Evolutionary conservation across 768 basidiomycete genomes (phyloP).

Genomic region (Lactarius sanguifluus): DNA sequence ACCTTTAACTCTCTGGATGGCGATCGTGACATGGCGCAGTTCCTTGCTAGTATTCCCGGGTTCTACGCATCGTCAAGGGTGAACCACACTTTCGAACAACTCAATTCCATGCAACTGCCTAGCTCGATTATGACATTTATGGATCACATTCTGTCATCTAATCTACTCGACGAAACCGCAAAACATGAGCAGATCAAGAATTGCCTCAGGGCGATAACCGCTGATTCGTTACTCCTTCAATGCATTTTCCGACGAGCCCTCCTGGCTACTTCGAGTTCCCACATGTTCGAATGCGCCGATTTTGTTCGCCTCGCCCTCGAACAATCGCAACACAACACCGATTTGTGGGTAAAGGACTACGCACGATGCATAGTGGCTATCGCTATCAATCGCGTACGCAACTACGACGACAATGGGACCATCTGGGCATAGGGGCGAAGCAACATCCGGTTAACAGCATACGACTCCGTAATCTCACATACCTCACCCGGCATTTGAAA

Average conservation of each 20-base stretch:
- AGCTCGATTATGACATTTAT: too few species aligned
- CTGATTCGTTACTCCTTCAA: not conserved
- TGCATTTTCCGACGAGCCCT: conserved; percentile 13
- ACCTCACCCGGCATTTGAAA: not conserved
- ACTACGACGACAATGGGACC: not conserved
- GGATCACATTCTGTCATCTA: too few species aligned
- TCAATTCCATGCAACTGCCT: conserved; percentile 1
- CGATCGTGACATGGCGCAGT: conserved; percentile 10
- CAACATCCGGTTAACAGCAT: conserved; percentile 2
- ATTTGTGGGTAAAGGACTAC: not conserved
- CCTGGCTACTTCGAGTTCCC: not conserved
- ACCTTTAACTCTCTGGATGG: not conserved
- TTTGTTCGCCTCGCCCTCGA: conserved; percentile 10
- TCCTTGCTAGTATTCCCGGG: conserved; percentile 5
- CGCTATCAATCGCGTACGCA: conserved; percentile 7
- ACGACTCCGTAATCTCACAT: conserved; percentile 4
- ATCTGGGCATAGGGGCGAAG: not conserved
- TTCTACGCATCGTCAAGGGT: conserved; percentile 13
- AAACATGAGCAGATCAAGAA: conserved; percentile 4
- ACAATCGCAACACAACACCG: not conserved
- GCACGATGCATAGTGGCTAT: conserved; percentile 17
- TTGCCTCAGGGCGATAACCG: not conserved
- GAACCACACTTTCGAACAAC: not conserved
- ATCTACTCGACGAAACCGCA: not conserved
- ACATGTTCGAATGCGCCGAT: conserved; percentile 8